phyloP scores from a whole-genome alignment of 2,329 filamentous ascomycete genomes.

The Ophiocordyceps robertsii region DNA sequence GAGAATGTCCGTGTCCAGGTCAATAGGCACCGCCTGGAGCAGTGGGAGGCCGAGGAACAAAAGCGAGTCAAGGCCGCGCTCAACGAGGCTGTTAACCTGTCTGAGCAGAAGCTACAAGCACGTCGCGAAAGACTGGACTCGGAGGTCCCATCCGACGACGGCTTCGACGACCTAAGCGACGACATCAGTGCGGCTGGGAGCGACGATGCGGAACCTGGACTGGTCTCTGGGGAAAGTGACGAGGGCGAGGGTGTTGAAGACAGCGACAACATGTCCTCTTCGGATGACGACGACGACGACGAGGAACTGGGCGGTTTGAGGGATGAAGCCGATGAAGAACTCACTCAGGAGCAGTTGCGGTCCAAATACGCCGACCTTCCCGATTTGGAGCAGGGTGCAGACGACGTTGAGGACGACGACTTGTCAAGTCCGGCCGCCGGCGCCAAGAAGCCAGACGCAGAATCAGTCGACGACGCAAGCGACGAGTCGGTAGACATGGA shows the following conservation, averaged over 20 bases:
- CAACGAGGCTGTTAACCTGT: conserved; percentile 60
- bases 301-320: conserved; percentile 34
- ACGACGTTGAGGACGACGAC: conserved; percentile 9
- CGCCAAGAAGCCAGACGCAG: conserved; percentile 9
- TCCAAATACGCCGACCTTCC: conserved; percentile 57
- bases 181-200: conserved; percentile 25
- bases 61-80: conserved; percentile 52
- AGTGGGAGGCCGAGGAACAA: conserved; percentile 54
- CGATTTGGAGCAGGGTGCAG: conserved; percentile 21
- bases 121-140: conserved; percentile 41
- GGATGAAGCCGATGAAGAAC: conserved; percentile 43
- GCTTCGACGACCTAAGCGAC: conserved; percentile 33
- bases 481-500: conserved; percentile 59
- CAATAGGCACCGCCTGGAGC: conserved; percentile 43
- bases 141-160: conserved; percentile 31
- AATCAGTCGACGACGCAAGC: conserved; percentile 33
- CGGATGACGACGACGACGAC: conserved; percentile 45
- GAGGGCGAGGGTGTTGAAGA: conserved; percentile 25
- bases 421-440: conserved; percentile 9
- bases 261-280: conserved; percentile 44
- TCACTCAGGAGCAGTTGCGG: conserved; percentile 56
- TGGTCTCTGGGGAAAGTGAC: conserved; percentile 22
- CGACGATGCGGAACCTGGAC: conserved; percentile 17
- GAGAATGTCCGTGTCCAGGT: conserved; percentile 50
- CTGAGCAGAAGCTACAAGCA: conserved; percentile 54